Evolutionary conservation across 2,329 filamentous ascomycete species (phyloP).

Genomic region (Aspergillus floridensis): DNA sequence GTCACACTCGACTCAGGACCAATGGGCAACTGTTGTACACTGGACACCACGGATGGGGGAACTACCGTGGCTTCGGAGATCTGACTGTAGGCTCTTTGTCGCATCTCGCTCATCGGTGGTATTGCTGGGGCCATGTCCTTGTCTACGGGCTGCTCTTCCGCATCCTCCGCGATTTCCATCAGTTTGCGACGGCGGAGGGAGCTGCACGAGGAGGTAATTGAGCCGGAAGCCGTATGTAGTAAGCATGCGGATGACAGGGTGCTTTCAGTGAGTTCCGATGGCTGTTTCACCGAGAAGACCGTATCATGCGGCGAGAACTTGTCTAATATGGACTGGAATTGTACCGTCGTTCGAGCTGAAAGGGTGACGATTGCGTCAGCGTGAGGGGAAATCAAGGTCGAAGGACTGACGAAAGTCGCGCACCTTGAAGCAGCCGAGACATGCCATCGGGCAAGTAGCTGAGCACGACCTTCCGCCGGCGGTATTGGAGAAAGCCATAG

Average conservation of each 20-base stretch:
- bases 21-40: conserved; percentile 16
- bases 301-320: conserved; percentile 83
- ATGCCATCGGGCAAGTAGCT: conserved; percentile 91
- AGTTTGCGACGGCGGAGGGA: conserved; percentile 74
- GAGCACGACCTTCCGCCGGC: conserved; percentile 83
- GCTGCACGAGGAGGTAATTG: conserved; percentile 79
- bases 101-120: conserved; percentile 19
- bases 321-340: conserved; percentile 61
- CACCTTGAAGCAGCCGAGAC: conserved; percentile 89
- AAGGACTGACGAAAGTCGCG: conserved; percentile 27
- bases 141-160: conserved; percentile 70
- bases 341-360: conserved; percentile 74
- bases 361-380: conserved; percentile 10
- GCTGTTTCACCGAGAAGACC: conserved; percentile 69
- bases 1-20: conserved; percentile 15
- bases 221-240: conserved; percentile 81
- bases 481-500: conserved; percentile 87
- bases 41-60: conserved; percentile 23
- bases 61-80: conserved; percentile 37
- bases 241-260: conserved; percentile 86
- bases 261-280: conserved; percentile 81
- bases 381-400: not conserved
- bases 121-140: conserved; percentile 45
- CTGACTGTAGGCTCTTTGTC: conserved; percentile 30
- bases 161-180: conserved; percentile 92